Percentiles rank a stretch among this genome's conserved stretches.
Evolutionary conservation across 2,329 filamentous ascomycete species (phyloP).

Genomic region (Cadophora sp.): DNA sequence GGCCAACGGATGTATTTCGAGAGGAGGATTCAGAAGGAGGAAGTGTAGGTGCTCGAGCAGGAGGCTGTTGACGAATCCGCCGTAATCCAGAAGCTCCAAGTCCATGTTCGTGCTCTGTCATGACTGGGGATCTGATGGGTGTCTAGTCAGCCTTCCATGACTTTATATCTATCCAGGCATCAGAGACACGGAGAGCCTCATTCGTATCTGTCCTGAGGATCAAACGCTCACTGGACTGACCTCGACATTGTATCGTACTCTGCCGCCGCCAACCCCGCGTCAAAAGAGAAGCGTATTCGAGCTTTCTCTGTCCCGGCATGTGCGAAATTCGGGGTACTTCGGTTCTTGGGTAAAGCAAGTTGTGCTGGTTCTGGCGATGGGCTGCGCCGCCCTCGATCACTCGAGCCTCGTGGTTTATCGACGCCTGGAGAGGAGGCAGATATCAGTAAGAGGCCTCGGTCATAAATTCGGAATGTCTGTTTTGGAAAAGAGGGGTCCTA

Average conservation of each 20-base stretch:
- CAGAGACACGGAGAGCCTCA: constrained; percentile 33
- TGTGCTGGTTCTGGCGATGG: constrained; percentile 33
- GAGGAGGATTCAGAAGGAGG: constrained; percentile 70
- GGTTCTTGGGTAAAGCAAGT: constrained; percentile 65
- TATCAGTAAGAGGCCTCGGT: constrained; percentile 26
- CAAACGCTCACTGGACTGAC: constrained; percentile 55
- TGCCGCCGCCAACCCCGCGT: constrained; percentile 63
- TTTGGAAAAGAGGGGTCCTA: constrained; percentile 17
- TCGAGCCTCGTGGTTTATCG: constrained; percentile 36
- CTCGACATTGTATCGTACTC: constrained; percentile 78
- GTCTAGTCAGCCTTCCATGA: constrained; percentile 37
- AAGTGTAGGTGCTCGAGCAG: constrained; percentile 68
- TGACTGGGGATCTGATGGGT: constrained; percentile 73
- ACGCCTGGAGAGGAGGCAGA: constrained; percentile 33
- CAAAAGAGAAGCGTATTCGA: constrained; percentile 77
- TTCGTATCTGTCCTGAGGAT: constrained; percentile 13
- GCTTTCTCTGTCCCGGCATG: constrained; percentile 58
- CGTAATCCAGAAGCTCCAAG: constrained; percentile 85
- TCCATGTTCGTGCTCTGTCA: constrained; percentile 87
- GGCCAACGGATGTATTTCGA: constrained; percentile 63
- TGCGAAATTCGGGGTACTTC: constrained; percentile 56
- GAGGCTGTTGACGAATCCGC: constrained; percentile 88
- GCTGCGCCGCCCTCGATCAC: constrained; percentile 33
- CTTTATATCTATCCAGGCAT: constrained; percentile 26
- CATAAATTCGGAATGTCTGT: constrained; percentile 1